These are phyloP conservation scores for Leccinellum rugosiceps DNA, from an alignment of 768 basidiomycete genomes.

Conservation along the genomic window DNA sequence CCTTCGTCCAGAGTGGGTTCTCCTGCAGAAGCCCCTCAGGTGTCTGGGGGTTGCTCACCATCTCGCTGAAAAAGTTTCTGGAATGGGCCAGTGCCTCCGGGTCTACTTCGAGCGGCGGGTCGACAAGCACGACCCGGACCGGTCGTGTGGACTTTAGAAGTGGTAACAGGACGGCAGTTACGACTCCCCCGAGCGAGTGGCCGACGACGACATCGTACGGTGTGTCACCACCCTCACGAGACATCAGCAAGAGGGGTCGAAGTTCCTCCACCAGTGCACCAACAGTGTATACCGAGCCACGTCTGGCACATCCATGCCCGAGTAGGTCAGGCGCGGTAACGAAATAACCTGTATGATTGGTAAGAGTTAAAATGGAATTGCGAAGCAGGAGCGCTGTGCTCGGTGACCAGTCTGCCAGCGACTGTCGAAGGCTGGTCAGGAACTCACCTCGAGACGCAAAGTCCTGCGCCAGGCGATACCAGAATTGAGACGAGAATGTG, in stretches of 20 bases:
- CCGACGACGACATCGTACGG: conserved; percentile 18
- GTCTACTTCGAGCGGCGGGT: conserved; percentile 12
- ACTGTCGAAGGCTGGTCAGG: neutral
- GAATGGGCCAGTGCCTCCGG: neutral
- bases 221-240: neutral
- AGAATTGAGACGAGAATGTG: conserved; percentile 9
- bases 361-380: neutral
- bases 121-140: conserved; percentile 16
- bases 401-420: neutral
- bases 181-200: conserved; percentile 20
- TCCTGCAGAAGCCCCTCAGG: neutral
- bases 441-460: conserved; percentile 17
- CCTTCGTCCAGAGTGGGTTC: neutral
- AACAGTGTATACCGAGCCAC: conserved; percentile 13
- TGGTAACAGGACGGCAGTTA: conserved; percentile 11
- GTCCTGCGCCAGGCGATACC: conserved; percentile 12
- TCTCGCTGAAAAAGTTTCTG: neutral
- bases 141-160: conserved; percentile 8
- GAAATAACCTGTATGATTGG: conserved; percentile 16
- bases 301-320: conserved; percentile 17
- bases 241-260: conserved; percentile 2
- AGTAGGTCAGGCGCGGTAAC: conserved; percentile 24
- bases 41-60: neutral
- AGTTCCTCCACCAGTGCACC: conserved; percentile 13
- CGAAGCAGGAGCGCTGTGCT: neutral